Evolutionary conservation across 2,329 filamentous ascomycete genomes (phyloP), one percentile per base, ranked within the genome.

Genomic region (Neopestalotiopsis clavispora): DNA sequence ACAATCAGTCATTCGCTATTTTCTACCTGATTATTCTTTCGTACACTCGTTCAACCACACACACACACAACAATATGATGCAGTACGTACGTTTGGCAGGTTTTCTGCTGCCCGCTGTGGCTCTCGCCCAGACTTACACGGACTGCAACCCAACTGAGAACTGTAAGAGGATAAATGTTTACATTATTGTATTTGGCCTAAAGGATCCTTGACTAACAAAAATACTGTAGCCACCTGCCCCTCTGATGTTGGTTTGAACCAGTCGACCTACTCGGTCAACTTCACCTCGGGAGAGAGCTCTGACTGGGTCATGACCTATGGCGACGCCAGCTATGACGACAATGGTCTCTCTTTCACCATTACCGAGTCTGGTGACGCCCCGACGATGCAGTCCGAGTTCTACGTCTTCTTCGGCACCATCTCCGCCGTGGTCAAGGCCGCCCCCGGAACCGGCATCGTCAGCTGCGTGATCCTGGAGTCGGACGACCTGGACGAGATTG

Each of bases 321-420:
- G 40, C 34, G 30, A 58, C 13, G 66, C 67, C 23, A 68, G n/a
- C 52, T 68, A 68, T 49, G 58, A 63, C 38, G 30, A 49, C 49
- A 58, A 60, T 42, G 68, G 68, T 45, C 59, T 66, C 34, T 23
- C 57, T 10, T 69, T 69, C 74, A 86, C 88, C 70, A 93, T 92
- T 78, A 87, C 85, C 0, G 77, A 86, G 5, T 81, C 83, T 52
- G 80, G 77, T 30, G 85, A 87, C 67, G 84, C 80, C 65, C 85
- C 89, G 20, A 87, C 86, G 6, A 93, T 92, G 78, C 85, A 84
- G 75, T 84, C 84, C 20, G 84, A 90, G 72, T 93, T 91, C 86
- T 94, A 93, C 81, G 92, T 94, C 76, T 93, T 94, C 91, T 94
- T 92, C 76, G 91, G 91, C 63, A 87, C 87, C 72, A 88, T 92